Evolutionary conservation across 768 basidiomycete species (phyloP).

Genomic region (Boletellus ananas): DNA sequence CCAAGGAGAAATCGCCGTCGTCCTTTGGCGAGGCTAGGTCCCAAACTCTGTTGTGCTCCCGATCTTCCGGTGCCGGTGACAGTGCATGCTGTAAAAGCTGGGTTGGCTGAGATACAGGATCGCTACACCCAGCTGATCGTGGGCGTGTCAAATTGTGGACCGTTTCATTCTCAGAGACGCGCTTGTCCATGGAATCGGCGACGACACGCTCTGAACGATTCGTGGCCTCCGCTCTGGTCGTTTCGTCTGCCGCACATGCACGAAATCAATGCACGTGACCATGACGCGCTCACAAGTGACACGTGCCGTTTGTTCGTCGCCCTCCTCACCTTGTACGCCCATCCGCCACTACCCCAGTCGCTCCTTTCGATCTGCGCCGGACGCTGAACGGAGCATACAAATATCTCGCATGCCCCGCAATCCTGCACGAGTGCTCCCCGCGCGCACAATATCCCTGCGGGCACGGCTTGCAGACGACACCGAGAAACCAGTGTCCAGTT

Average conservation of each 20-base stretch:
- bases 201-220: too few species aligned
- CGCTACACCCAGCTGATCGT: constrained; percentile 31
- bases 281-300: constrained; percentile 16
- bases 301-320: constrained; percentile 21
- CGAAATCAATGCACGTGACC: constrained; percentile 32
- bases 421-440: not conserved
- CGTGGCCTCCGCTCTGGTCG: too few species aligned
- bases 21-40: constrained; percentile 15
- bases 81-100: constrained; percentile 50
- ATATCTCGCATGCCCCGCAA: constrained; percentile 20
- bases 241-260: constrained; percentile 7
- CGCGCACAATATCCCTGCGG: constrained; percentile 11
- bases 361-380: constrained; percentile 27
- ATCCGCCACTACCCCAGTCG: constrained; percentile 14
- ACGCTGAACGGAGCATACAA: constrained; percentile 14
- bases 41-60: constrained; percentile 7
- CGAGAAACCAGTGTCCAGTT: constrained; percentile 17
- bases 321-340: constrained; percentile 1
- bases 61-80: constrained; percentile 18
- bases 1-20: constrained; percentile 33
- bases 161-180: constrained; percentile 17
- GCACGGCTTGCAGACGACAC: constrained; percentile 25
- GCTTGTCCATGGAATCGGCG: constrained; percentile 39
- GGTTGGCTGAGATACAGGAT: constrained; percentile 51
- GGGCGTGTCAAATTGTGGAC: constrained; percentile 14